phyloP scores from a whole-genome alignment of 2,329 filamentous ascomycete genomes.

The Fusarium palustre region DNA sequence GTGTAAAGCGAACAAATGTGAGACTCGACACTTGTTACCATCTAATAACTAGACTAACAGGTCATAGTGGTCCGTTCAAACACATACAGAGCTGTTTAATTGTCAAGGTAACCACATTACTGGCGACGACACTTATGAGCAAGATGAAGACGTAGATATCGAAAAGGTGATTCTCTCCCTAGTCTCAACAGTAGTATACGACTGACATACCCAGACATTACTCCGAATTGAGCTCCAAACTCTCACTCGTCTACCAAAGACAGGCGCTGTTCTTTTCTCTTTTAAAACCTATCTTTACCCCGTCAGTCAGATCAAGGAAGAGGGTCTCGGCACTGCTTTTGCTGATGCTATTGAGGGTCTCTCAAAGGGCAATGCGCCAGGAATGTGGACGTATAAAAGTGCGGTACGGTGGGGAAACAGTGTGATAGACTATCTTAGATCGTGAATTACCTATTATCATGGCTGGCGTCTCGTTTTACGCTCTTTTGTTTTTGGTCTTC shows the following conservation, averaged over 20 bases:
- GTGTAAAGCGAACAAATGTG: conserved; percentile 64
- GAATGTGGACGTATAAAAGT: conserved; percentile 41
- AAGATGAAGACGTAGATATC: conserved; percentile 19
- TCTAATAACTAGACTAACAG: neutral
- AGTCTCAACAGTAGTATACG: accelerated
- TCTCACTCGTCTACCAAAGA: conserved; percentile 32
- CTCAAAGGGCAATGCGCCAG: conserved; percentile 32
- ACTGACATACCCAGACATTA: conserved; percentile 25
- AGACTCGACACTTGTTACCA: neutral
- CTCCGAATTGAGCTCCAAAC: conserved; percentile 36
- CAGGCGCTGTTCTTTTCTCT: conserved; percentile 28
- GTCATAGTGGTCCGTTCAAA: conserved; percentile 41
- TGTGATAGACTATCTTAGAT: conserved; percentile 29
- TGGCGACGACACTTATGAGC: conserved; percentile 22
- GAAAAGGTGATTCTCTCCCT: neutral
- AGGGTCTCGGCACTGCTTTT: conserved; percentile 32
- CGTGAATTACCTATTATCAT: neutral
- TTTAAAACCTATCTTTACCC: conserved; percentile 41
- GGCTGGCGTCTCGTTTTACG: neutral
- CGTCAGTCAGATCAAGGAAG: conserved; percentile 26
- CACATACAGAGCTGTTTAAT: conserved; percentile 36
- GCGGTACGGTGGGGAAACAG: conserved; percentile 29
- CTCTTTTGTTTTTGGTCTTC: neutral
- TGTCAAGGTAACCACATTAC: conserved; percentile 34
- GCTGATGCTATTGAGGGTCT: conserved; percentile 37